Base-by-base conservation (phyloP, 2,329 filamentous ascomycete species). In the Claviceps pazoutovae region DNA sequence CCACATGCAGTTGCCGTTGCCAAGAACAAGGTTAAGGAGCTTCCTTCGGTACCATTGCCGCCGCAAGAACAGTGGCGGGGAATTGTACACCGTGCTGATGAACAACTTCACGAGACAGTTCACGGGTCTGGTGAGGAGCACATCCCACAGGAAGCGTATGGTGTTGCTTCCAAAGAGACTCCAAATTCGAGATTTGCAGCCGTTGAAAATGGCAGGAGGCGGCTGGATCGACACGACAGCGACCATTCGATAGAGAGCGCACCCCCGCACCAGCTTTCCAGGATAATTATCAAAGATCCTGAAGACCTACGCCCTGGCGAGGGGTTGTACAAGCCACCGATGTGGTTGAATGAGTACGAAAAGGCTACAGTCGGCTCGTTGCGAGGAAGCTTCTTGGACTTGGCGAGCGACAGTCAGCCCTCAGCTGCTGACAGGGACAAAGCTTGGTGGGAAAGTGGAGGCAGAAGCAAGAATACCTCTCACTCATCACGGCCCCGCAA, bases 361-460 rank as follows among this genome's bases (percentile, higher is more conserved):
- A 81, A 80, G 60, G 83, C 76, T 7, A 79, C 77, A 0, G 73
- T 83, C 37, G 83, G 82, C 37, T 76, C 74, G 7, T 68, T 88
- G 3, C 71, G 73, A 0, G 75, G 77, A 1, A 63, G 71, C 1
- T 67, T 86, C 49, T 73, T 88, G 34, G 79, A 86, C 53, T 74
- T 86, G 36, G 71, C 74, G 9, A 34, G 9, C 52, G 66, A 70
- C 8, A 64, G 68, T 6, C 61, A 67, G 3, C 55, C 59, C 7
- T 53, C 59, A 0, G 61, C 66, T 38, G 59, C 61, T 34, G 78
- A 81, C 43, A 75, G 71, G 55, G 72, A 72, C 55, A 76, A 76
- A 57, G 71, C 86, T 1, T 94, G 88, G 88, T 93, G 88, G 88
- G 88, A 94, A 62, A 73, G 74, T 50, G 72, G 68, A 34, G 70